Conservation (phyloP, 2,329 filamentous ascomycete genomes). For the Penicillium sp. region DNA sequence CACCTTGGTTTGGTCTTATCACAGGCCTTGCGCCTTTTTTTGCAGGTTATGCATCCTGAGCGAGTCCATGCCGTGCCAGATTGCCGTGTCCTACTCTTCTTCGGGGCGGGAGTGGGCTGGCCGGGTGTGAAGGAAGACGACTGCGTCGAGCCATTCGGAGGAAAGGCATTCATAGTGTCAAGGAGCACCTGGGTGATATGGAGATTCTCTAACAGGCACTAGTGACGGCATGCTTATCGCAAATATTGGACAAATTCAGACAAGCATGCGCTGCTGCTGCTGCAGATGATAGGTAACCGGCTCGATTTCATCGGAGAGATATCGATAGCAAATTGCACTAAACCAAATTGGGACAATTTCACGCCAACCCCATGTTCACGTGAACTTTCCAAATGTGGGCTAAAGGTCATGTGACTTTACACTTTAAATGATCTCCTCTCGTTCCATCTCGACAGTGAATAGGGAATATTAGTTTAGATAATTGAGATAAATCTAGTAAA, state of each 20-base stretch:
- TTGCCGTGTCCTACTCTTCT: conserved; percentile 28
- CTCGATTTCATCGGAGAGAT: conserved; percentile 17
- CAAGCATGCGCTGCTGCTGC: conserved; percentile 4
- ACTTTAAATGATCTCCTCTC: not conserved
- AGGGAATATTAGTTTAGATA: no score
- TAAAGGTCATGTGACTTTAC: not conserved
- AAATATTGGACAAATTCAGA: conserved; percentile 5
- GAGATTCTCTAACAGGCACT: not conserved
- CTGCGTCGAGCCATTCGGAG: conserved; percentile 12
- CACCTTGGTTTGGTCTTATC: conserved; percentile 42
- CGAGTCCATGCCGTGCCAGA: conserved; percentile 38
- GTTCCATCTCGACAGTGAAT: no score
- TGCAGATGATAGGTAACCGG: not conserved
- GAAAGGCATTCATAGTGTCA: conserved; percentile 13
- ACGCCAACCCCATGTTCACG: conserved; percentile 17
- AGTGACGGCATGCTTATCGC: conserved; percentile 10
- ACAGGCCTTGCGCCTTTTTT: conserved; percentile 40
- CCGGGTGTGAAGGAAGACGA: conserved; percentile 2
- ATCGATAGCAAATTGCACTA: conserved; percentile 24
- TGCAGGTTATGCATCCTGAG: conserved; percentile 43
- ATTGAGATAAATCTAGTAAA: not conserved
- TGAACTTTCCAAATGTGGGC: conserved; percentile 12
- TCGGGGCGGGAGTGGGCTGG: conserved; percentile 12
- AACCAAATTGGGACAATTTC: conserved; percentile 23
- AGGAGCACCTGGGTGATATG: not conserved